Percentiles rank a stretch among this genome's conserved stretches.
Conservation (phyloP, 352 stramenopile genomes). For the Lagenidium sp. region DNA sequence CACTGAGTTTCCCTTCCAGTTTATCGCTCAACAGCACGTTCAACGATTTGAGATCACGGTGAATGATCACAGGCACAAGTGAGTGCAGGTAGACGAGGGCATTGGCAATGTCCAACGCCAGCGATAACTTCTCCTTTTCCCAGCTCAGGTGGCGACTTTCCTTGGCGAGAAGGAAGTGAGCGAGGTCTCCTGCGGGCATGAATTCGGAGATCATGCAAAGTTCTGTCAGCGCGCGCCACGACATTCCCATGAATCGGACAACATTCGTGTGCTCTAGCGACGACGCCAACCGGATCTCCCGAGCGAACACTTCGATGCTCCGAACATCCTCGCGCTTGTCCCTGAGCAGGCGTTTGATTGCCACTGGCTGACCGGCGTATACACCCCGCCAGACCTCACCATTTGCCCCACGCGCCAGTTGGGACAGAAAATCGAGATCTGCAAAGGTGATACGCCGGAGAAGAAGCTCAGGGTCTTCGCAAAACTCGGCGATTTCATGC, state of each 20-base stretch:
- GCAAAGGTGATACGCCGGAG: conserved; percentile 13
- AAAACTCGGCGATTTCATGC: conserved; percentile 11
- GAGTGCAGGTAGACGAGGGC: conserved; percentile 14
- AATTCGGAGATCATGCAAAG: conserved; percentile 9
- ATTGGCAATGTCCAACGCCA: conserved; percentile 14
- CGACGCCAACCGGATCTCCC: conserved; percentile 13
- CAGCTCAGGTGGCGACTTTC: conserved; percentile 2
- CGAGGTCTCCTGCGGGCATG: conserved; percentile 2
- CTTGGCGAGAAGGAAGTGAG: conserved; percentile 1
- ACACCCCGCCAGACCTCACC: conserved; percentile 17
- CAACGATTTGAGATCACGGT: conserved; percentile 15
- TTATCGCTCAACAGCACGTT: conserved; percentile 14
- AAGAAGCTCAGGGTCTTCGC: conserved; percentile 12
- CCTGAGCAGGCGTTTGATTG: conserved; percentile 14
- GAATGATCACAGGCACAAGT: conserved; percentile 9
- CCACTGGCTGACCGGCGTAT: conserved; percentile 9
- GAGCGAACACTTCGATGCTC: conserved; percentile 6
- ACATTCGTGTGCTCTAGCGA: conserved; percentile 10
- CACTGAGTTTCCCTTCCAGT: conserved; percentile 12
- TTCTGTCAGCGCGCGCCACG: conserved; percentile 8
- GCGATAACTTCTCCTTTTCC: conserved; percentile 9
- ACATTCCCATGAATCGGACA: conserved; percentile 7
- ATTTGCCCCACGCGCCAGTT: conserved; percentile 11
- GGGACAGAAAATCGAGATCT: conserved; percentile 9
- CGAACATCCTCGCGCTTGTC: conserved; percentile 1